Base-by-base conservation (phyloP, 805 yeast genomes). In the Kluyveromyces starmeri region DNA sequence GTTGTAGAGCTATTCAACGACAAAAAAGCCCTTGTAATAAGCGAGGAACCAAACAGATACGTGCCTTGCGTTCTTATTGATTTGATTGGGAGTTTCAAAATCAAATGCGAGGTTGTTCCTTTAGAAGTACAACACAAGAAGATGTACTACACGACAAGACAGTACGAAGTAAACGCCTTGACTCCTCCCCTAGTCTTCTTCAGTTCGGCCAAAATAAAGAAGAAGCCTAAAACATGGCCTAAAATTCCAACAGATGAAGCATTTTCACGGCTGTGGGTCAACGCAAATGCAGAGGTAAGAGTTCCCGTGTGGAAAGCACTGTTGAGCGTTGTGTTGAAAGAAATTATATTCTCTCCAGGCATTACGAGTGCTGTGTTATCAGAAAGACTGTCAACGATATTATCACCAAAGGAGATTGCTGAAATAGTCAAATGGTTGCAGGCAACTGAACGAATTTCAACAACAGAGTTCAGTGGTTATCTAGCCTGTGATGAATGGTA, bases 181-280 rank as follows among this genome's bases (percentile, higher is more conserved):
- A 52, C 68, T 72, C 32, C 84, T 70, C 47, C 79, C 76, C 51
- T 94, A 73, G 50, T 73, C 76, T 16, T 65, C 72, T 44, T 25
- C 29, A 40, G 32, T 13, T 25, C 13, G 11, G 32, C 14, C 27
- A 37, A n/a, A 32, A 39, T 13, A 20, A 18, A 19, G 36, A 49
- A 16, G 10, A 36, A 31, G 22, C 32, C 16, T 18, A 32, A 13
- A 16, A 37, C 5, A 34, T 42, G 30, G 36, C 46, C 36, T 24
- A 63, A 75, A 1, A 69, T 78, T 3, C 86, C 88, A 0, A 42
- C 62, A 7, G 80, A 78, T 0, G 57, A 65, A 13, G 73, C 86
- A 2, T 78, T 83, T 39, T 71, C 81, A 2, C 70, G 71, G 25
- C 52, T 80, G 7, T 85, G 96, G 95, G 64, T 83, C 9, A 81